Percentiles rank a stretch among this genome's conserved stretches.
Evolutionary conservation across 495 filamentous ascomycete species (phyloP).

Genomic region (Neurospora sp.): DNA sequence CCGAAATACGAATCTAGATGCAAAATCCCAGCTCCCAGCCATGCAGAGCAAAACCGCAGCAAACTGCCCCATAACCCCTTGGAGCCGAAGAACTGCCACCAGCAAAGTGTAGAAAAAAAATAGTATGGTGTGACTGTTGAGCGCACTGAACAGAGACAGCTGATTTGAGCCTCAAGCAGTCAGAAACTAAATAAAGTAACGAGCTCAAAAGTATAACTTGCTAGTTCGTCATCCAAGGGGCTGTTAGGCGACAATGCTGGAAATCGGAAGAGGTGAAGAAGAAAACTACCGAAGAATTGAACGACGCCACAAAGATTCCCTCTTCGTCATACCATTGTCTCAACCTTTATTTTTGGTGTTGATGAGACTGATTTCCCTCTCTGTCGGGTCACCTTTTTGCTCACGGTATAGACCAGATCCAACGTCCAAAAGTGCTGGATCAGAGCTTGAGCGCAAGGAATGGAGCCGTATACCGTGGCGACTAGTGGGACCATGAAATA

Average conservation of each 20-base stretch:
- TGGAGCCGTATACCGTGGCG: constrained; percentile 50
- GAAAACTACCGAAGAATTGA: background rate
- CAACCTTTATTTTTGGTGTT: constrained; percentile 14
- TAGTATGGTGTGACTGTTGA: constrained; percentile 1
- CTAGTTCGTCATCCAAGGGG: background rate
- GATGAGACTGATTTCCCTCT: constrained; percentile 29
- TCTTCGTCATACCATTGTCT: constrained; percentile 29
- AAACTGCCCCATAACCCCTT: constrained; percentile 23
- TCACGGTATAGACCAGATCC: constrained; percentile 54
- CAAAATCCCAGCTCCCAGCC: constrained; percentile 42
- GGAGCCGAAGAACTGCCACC: constrained; percentile 7
- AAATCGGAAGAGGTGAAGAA: constrained; percentile 5
- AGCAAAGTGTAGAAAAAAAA: constrained; percentile 1
- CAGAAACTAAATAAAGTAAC: background rate
- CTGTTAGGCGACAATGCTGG: constrained; percentile 2
- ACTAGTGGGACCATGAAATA: constrained; percentile 50
- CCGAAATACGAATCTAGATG: constrained; percentile 39
- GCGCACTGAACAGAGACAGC: background rate
- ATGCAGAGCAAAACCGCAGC: constrained; percentile 43
- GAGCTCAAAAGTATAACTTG: background rate
- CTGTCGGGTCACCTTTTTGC: constrained; percentile 47
- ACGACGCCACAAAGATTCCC: background rate
- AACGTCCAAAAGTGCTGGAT: constrained; percentile 58
- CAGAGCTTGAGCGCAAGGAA: constrained; percentile 53
- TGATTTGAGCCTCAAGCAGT: constrained; percentile 1